Percentiles rank a stretch among this genome's conserved stretches.
These are phyloP conservation scores for Saturnispora saitoi DNA, from an alignment of 805 yeast genomes.

Conservation along the genomic window DNA sequence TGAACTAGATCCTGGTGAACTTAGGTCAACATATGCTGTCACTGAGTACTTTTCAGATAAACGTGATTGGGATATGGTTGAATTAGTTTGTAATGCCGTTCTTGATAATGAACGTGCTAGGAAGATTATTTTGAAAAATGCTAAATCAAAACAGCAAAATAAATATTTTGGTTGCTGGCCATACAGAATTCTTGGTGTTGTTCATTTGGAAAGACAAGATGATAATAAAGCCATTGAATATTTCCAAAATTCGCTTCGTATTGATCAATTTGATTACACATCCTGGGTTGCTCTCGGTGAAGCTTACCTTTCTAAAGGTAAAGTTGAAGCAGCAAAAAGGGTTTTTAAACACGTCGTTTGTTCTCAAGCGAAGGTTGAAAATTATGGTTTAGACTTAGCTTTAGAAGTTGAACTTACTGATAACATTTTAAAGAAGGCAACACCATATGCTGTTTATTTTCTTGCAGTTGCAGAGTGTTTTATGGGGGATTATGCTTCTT, in stretches of 20 bases:
- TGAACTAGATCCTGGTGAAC: conserved; percentile 72
- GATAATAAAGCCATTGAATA: conserved; percentile 76
- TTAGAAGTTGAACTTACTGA: conserved; percentile 8
- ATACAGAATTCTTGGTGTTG: conserved; percentile 74
- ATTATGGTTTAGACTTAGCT: neutral
- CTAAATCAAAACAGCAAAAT: neutral
- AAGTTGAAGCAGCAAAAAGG: conserved; percentile 77
- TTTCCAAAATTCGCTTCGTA: conserved; percentile 78
- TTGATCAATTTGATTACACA: conserved; percentile 55
- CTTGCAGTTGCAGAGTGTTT: conserved; percentile 57
- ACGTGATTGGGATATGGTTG: conserved; percentile 80
- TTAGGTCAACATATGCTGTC: conserved; percentile 63
- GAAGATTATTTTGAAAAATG: conserved; percentile 28
- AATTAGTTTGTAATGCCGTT: conserved; percentile 58
- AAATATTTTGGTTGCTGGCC: conserved; percentile 62
- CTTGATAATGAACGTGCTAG: conserved; percentile 55
- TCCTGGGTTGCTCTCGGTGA: conserved; percentile 98
- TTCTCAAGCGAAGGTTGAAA: conserved; percentile 26
- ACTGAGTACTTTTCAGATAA: conserved; percentile 59
- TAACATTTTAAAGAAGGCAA: conserved; percentile 16
- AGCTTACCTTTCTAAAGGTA: conserved; percentile 77
- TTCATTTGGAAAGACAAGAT: conserved; percentile 60
- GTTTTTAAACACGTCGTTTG: conserved; percentile 64
- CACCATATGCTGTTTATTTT: conserved; percentile 59
- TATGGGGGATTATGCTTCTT: conserved; percentile 56